Evolutionary conservation across 2,329 filamentous ascomycete species (phyloP).

Genomic region (Knufia petricola): DNA sequence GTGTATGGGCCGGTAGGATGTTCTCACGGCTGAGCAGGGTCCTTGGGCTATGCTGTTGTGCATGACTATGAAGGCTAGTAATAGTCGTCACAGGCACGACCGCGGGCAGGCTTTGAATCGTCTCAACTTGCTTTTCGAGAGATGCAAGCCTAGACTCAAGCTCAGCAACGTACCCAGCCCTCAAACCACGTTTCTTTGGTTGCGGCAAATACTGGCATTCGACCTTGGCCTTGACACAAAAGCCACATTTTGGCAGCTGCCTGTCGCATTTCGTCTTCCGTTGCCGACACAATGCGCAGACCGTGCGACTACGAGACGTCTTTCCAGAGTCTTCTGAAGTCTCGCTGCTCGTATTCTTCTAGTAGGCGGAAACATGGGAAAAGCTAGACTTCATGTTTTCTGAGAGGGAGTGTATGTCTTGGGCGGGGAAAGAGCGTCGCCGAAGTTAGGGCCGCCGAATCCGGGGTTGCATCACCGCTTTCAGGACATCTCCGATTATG

Average conservation of each 20-base stretch:
- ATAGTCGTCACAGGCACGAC: neutral
- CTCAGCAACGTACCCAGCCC: constrained; percentile 32
- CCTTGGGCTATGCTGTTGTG: neutral
- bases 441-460: neutral
- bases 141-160: constrained; percentile 25
- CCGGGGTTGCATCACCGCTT: too few relatives aligned
- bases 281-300: constrained; percentile 24
- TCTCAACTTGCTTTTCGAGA: constrained; percentile 3
- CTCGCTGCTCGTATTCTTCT: neutral
- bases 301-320: neutral
- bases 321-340: neutral
- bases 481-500: too few relatives aligned
- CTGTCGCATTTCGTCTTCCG: constrained; percentile 26
- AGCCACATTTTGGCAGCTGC: constrained; percentile 22
- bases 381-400: too few relatives aligned
- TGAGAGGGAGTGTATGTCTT: neutral
- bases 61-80: neutral
- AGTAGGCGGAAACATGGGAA: too few relatives aligned
- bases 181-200: constrained; percentile 24
- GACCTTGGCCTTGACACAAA: constrained; percentile 22
- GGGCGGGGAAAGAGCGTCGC: neutral
- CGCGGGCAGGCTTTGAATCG: neutral
- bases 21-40: neutral
- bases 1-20: neutral
- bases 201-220: constrained; percentile 22